Evolutionary conservation across 331 rosid genomes (phyloP).

Genomic region (Telfairia occidentalis): DNA sequence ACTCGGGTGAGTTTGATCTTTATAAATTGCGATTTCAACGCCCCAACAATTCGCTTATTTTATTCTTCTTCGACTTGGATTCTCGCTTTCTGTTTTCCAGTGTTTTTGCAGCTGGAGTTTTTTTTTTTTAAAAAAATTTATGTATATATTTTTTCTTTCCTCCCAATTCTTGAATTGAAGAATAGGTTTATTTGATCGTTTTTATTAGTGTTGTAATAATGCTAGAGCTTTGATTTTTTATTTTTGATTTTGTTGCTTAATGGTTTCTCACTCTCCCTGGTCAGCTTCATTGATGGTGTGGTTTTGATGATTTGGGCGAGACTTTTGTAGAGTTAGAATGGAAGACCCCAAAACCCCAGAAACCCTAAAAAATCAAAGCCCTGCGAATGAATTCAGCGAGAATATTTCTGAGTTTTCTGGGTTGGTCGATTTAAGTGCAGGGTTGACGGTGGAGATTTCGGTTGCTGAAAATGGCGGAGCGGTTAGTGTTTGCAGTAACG

Average conservation of each 20-base stretch:
- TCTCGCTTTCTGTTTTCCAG: background rate
- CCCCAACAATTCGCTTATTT: background rate
- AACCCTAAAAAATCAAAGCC: conserved; percentile 28
- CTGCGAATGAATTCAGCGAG: conserved; percentile 16
- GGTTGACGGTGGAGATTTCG: conserved; percentile 13
- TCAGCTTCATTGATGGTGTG: background rate
- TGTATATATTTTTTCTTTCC: background rate
- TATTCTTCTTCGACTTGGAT: background rate
- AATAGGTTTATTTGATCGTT: background rate
- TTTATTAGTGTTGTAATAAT: background rate
- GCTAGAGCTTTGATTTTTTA: background rate
- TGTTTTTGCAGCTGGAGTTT: background rate
- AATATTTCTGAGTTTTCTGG: conserved; percentile 24
- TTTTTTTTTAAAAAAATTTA: too few relatives aligned
- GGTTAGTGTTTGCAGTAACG: conserved; percentile 10
- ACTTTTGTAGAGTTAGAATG: conserved; percentile 11
- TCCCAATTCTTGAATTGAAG: background rate
- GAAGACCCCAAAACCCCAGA: conserved; percentile 33
- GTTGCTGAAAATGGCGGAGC: conserved; percentile 12
- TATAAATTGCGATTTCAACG: background rate
- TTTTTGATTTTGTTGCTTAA: background rate
- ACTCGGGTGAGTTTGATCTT: background rate
- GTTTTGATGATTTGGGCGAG: background rate
- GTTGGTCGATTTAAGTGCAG: conserved; percentile 18
- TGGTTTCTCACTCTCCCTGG: background rate